Evolutionary conservation across 1,139 yeast genomes (phyloP).

Genomic region (Meyerozyma elateridarum): DNA sequence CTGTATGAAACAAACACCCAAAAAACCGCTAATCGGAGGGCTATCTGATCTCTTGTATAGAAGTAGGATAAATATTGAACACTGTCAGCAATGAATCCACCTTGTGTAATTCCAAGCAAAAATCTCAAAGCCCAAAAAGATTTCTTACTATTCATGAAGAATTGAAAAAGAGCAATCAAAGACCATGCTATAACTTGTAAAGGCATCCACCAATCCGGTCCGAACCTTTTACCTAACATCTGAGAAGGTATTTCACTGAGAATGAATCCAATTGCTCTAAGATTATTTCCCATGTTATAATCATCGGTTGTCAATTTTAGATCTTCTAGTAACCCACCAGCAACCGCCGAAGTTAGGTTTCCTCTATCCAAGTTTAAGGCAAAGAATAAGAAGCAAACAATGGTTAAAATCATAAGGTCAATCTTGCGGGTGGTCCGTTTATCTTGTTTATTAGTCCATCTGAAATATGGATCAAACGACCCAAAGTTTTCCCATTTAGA

Average conservation of each 20-base stretch:
- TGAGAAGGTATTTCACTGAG: constrained; percentile 53
- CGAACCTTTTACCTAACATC: constrained; percentile 45
- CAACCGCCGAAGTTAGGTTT: constrained; percentile 45
- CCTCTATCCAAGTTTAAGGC: constrained; percentile 50
- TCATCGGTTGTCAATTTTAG: constrained; percentile 40
- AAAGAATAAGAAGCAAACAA: constrained; percentile 47
- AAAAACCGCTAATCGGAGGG: constrained; percentile 46
- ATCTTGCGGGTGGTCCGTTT: constrained; percentile 33
- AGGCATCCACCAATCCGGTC: constrained; percentile 54
- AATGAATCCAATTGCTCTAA: constrained; percentile 41
- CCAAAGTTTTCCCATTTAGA: constrained; percentile 5
- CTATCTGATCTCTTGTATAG: constrained; percentile 48
- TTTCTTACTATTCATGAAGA: constrained; percentile 27
- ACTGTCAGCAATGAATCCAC: constrained; percentile 55
- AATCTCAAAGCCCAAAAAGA: constrained; percentile 41
- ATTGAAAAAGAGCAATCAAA: constrained; percentile 44
- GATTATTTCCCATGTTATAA: constrained; percentile 46
- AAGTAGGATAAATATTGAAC: constrained; percentile 54
- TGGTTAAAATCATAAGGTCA: constrained; percentile 40
- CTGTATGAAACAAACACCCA: constrained; percentile 44
- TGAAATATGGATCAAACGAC: constrained; percentile 39
- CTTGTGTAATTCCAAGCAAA: constrained; percentile 46
- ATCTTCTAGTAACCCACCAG: constrained; percentile 45
- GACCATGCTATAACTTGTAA: constrained; percentile 49
- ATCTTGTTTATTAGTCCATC: constrained; percentile 45